A percentile compares a stretch with the other conserved stretches of the same genome.
Conservation (phyloP, 768 basidiomycete species). For the Boletus huronensis region DNA sequence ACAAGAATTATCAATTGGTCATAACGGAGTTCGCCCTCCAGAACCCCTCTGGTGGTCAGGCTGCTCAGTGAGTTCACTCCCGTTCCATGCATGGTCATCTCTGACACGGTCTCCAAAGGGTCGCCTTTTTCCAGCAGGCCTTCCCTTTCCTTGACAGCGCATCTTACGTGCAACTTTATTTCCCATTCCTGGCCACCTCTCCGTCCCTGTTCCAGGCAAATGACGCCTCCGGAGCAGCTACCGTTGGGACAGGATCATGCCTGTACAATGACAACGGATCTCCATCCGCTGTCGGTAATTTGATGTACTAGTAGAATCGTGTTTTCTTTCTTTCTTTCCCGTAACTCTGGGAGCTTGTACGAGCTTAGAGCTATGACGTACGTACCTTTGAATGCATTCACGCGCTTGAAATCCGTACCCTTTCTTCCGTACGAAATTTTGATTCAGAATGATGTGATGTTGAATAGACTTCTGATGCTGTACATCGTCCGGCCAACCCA, state of each 20-base stretch:
- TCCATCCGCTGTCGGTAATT: conserved; percentile 23
- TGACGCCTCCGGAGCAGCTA: conserved; percentile 9
- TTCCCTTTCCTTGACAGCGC: conserved; percentile 34
- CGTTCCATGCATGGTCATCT: not conserved
- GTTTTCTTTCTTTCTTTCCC: not conserved
- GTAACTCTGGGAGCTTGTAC: not conserved
- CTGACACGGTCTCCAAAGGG: conserved; percentile 17
- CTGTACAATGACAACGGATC: conserved; percentile 31
- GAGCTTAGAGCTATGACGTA: not conserved
- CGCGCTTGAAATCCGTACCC: not conserved
- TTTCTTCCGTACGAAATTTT: not conserved
- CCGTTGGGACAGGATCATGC: conserved; percentile 30
- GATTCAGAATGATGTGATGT: not conserved
- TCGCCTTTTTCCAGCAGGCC: conserved; percentile 33
- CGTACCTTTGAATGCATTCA: not conserved
- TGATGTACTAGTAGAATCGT: conserved; percentile 16
- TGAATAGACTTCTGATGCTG: not conserved
- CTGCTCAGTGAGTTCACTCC: conserved; percentile 25
- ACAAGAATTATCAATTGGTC: conserved; percentile 24
- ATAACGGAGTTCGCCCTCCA: conserved; percentile 34
- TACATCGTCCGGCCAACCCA: not conserved
- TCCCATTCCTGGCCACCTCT: conserved; percentile 36
- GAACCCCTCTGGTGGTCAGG: conserved; percentile 30
- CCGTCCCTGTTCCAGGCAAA: conserved; percentile 23
- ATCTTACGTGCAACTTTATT: conserved; percentile 33